Conservation (phyloP, 352 stramenopile species). For the Pythium oligandrum region DNA sequence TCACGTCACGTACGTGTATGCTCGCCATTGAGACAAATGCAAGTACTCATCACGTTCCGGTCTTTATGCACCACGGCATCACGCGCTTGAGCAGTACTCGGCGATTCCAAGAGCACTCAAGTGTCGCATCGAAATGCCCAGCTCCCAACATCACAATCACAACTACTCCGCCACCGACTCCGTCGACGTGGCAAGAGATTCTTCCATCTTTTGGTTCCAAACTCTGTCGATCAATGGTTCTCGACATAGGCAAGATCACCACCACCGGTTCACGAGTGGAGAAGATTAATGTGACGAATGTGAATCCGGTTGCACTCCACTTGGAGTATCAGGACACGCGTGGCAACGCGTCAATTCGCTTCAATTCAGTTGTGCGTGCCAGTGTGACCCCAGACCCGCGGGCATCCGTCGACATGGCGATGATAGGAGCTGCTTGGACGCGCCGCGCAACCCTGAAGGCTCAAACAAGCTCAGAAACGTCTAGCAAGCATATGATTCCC, state of each 20-base stretch:
- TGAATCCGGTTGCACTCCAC: slow-evolving; percentile 33
- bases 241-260: slow-evolving; percentile 44
- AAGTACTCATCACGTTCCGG: slow-evolving; percentile 11
- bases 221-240: slow-evolving; percentile 33
- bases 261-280: slow-evolving; percentile 19
- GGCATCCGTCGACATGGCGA: slow-evolving; percentile 1
- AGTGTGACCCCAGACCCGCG: not conserved
- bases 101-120: not conserved
- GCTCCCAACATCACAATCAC: no score
- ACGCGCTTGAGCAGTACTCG: slow-evolving; percentile 1
- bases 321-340: slow-evolving; percentile 7
- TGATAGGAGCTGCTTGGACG: slow-evolving; percentile 5
- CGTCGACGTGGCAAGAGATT: no score
- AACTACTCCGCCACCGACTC: no score
- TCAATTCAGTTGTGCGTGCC: not conserved
- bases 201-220: slow-evolving; percentile 1
- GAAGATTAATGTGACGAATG: slow-evolving; percentile 39
- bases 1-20: slow-evolving; percentile 3
- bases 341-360: not conserved
- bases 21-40: slow-evolving; percentile 15
- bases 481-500: not conserved
- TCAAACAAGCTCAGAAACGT: not conserved
- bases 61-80: slow-evolving; percentile 5
- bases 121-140: not conserved
- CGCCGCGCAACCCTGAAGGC: not conserved